Evolutionary conservation across 345 rosid genomes (phyloP), one percentile per base, ranked within the genome.

Genomic region (Triadica sebifera): DNA sequence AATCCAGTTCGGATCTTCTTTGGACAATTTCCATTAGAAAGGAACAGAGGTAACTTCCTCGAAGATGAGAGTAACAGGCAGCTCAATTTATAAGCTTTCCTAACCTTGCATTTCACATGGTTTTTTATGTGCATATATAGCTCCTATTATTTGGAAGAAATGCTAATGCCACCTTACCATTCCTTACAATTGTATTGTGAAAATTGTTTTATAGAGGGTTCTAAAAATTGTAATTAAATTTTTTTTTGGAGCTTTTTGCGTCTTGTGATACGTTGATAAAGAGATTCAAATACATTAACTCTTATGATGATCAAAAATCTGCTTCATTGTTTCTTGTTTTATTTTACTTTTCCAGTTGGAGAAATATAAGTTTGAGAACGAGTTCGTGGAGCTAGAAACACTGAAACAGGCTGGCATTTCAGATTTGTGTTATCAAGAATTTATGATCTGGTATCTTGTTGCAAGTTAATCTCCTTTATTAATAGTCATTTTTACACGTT

Each of bases 11-110:
- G 0, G 95, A 96, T 86, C 92, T 96, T 80, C 87, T 96, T 12
- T 96, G 98, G 99, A 96, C 99, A 0, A 91, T 96, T 67, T 86
- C 97, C 71, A 86, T 96, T 29, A 91, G 86, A 78, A 85, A 84
- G 72, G 46, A 8, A 11, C 62, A 47, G 75, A 2, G 24, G 68
- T 4, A 29, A 53, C 43, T 24, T 34, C 22, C 34, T 45, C 59
- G 13, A 59, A 29, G 45, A 20, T n/a, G 69, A 76, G 15, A 17
- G 41, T 62, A 22, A 12, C 60, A 45, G 55, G 20, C 24, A 39
- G 47, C 56, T 67, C 37, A 55, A 17, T 43, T 47, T 61, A n/a
- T 29, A 29, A 22, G 6, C 8, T 51, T 50, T 12, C 12, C 53
- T 2, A n/a, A n/a, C 37, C 8, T 15, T 55, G 20, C 19, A 20